Evolutionary conservation across 129 eudicot species (phyloP).

Genomic region (Artemisia tridentata): DNA sequence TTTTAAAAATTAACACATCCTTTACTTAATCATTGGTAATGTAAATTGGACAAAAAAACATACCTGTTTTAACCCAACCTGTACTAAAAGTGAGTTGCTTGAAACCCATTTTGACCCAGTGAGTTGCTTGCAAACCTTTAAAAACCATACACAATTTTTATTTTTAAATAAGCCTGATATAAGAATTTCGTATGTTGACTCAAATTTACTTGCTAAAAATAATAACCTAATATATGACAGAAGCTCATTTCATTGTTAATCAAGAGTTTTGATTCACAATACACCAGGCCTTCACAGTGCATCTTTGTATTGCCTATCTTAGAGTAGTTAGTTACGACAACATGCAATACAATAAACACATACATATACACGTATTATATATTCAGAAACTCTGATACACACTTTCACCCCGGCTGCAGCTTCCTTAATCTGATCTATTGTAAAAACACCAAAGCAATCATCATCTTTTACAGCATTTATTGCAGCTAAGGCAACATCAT

Average conservation of each 20-base stretch:
- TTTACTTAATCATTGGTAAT: too few relatives aligned
- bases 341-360: conserved; percentile 2
- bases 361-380: not conserved
- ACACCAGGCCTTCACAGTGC: conserved; percentile 5
- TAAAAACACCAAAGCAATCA: conserved; percentile 83
- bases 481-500: conserved; percentile 82
- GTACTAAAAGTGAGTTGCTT: too few relatives aligned
- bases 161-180: too few relatives aligned
- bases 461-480: conserved; percentile 77
- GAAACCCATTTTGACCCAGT: too few relatives aligned
- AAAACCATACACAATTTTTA: too few relatives aligned
- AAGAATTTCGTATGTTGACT: too few relatives aligned
- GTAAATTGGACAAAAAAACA: too few relatives aligned
- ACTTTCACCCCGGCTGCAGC: conserved; percentile 75
- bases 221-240: not conserved
- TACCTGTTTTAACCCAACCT: too few relatives aligned
- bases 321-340: conserved; percentile 10
- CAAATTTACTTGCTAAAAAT: not conserved
- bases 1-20: too few relatives aligned
- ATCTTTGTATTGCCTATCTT: conserved; percentile 24
- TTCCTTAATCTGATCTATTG: conserved; percentile 80
- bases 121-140: too few relatives aligned
- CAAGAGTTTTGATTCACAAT: not conserved
- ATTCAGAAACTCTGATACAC: not conserved
- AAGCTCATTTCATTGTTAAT: conserved; percentile 11